Evolutionary conservation across 2,329 filamentous ascomycete species (phyloP), one percentile per base, ranked within the genome.

Genomic region (Aureobasidium sp.): DNA sequence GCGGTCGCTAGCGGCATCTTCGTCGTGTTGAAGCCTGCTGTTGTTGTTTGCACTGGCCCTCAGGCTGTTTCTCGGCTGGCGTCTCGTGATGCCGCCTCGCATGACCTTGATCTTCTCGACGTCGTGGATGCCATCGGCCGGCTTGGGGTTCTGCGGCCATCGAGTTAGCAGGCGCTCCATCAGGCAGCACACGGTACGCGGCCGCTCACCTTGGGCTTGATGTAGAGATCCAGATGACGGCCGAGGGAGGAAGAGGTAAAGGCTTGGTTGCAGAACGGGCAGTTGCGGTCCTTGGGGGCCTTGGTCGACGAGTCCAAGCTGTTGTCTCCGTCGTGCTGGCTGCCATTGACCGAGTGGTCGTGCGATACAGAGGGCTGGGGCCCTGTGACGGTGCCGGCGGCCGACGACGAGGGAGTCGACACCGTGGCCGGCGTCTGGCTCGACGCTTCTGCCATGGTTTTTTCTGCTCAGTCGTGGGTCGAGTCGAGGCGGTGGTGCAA

Each of bases 171-270:
- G 31, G 11, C 31, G 31, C 31, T 33, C 31, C 31, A 33, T 33
- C 31, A 19, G n/a, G 35, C 35, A 31, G n/a, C 8, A 44, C 2
- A 2, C 15, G 31, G n/a, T 12, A 44, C 22, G 17, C 14, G 59
- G 15, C 15, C 6, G 24, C 44, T 40, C n/a, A 62, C 60, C 60
- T 91, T 95, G 63, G 91, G 88, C 71, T 91, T 92, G 70, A 97
- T 92, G 74, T 95, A 97, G 42, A 96, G 84, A 73, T 97, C 93
- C 67, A 97, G 86, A 75, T 97, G 93, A 49, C 93, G 88, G 54
- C 93, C 93, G 59, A 97, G 84, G 2, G 91, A 96, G 17, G 91
- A 96, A 1, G 92, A 97, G 17, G 93, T 97, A 72, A 97, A 97
- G 7, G 88, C 82, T 74, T 96, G 91, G 50, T 85, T 82, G 74